Evolutionary conservation across 331 rosid species (phyloP), one percentile per base, ranked within the genome.

Genomic region (Phaseolus coccineus): DNA sequence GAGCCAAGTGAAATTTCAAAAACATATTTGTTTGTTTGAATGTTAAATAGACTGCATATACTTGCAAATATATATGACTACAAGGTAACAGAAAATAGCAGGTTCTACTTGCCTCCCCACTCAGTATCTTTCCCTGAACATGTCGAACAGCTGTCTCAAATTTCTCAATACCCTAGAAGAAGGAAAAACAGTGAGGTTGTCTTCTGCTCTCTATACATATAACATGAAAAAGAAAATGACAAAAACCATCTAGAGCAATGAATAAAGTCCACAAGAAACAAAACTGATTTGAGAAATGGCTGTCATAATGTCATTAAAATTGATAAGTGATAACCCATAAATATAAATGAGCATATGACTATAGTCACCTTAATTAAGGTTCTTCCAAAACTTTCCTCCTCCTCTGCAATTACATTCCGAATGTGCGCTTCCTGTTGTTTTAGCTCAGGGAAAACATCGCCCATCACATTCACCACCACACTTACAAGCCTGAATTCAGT

Each of bases 311-410:
- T 19, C 31, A 78, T 2, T 11, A 16, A 70, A 8, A 79, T 39
- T 39, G 42, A 68, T 39, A 58, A 52, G 47, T 58, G 47, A 69
- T 44, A 58, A 73, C 80, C n/a, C 52, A 71, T 64, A 67, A 42
- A 58, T 9, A 22, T 37, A 16, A 15, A 71, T 66, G 56, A 44
- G 62, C 48, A 81, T 10, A 77, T 66, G 69, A 52, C 56, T 53
- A 77, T 15, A 24, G 79, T 82, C 68, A 91, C 99, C 98, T 93
- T 96, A 67, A 88, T 85, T 84, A 96, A 83, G 79, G 99, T 96
- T 90, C 90, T 91, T 19, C 98, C 99, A 77, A 96, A 96, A 81
- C 97, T 89, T 74, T 94, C 96, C 84, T 96, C 99, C 85, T 96
- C 99, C 85, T 96, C 98, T 83, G 85, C 85, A 70, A 96, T 90